phyloP scores from a whole-genome alignment of 257 asterid species.

The Scutellaria baicalensis region DNA sequence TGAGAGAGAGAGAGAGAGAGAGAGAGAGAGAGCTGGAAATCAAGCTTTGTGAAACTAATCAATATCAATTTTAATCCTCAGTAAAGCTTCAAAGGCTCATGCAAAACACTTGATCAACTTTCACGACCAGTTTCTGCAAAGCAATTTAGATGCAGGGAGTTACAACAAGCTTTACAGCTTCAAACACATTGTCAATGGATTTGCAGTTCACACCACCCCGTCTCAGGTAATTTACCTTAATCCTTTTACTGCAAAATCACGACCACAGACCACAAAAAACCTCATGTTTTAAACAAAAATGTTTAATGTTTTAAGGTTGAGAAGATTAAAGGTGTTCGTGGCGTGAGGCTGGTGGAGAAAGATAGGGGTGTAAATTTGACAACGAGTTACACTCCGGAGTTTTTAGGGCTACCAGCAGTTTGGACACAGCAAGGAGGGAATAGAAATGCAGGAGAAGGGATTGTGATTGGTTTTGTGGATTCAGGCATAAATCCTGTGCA shows the following conservation, averaged over 20 bases:
- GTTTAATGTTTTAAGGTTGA: conserved; percentile 35
- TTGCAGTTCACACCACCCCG: conserved; percentile 65
- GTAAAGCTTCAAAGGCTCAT: conserved; percentile 47
- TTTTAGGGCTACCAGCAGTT: conserved; percentile 46
- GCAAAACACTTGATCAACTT: conserved; percentile 51
- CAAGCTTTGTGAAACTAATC: background rate
- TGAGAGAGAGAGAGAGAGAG: background rate
- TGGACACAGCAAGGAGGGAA: conserved; percentile 70
- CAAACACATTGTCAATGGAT: conserved; percentile 69
- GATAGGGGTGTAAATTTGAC: conserved; percentile 60
- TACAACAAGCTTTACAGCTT: conserved; percentile 82
- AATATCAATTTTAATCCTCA: background rate
- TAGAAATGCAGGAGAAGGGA: conserved; percentile 70
- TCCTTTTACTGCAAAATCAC: background rate
- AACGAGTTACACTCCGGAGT: conserved; percentile 74
- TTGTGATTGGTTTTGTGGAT: conserved; percentile 82
- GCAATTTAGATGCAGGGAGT: conserved; percentile 48
- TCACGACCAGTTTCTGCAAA: conserved; percentile 55
- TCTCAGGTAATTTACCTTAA: conserved; percentile 45
- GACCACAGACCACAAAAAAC: background rate
- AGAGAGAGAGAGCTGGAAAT: background rate
- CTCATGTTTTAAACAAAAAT: background rate
- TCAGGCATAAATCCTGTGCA: conserved; percentile 71
- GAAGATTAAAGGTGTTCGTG: conserved; percentile 33
- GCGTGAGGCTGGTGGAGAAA: conserved; percentile 65